phyloP scores from a whole-genome alignment of 2,329 filamentous ascomycete genomes.

The Lasiodiplodia gonubiensis region DNA sequence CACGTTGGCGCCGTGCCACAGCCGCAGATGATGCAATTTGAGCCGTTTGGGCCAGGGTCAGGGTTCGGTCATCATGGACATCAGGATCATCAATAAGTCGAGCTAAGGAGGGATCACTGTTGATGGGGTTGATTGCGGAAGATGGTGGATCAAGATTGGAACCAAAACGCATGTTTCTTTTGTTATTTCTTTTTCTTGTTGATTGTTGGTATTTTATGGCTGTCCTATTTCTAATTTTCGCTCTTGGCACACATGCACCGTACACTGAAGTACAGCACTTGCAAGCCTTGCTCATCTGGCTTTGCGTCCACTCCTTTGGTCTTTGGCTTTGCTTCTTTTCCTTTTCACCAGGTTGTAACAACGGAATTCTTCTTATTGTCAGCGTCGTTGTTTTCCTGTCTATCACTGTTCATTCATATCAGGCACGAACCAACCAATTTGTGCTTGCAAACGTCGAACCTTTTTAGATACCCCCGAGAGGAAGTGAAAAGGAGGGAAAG shows the following conservation, averaged over 20 bases:
- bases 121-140: not conserved
- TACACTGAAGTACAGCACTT: constrained; percentile 5
- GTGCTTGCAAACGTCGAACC: too few relatives aligned
- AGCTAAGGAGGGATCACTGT: not conserved
- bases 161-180: not conserved
- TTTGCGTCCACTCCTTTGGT: constrained; percentile 16
- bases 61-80: not conserved
- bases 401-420: too few relatives aligned
- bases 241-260: not conserved
- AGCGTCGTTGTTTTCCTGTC: not conserved
- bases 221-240: not conserved
- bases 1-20: constrained; percentile 15
- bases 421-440: too few relatives aligned
- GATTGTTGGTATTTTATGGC: not conserved
- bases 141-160: constrained; percentile 18
- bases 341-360: too few relatives aligned
- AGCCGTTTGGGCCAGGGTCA: constrained; percentile 16
- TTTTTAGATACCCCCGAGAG: constrained; percentile 11
- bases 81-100: not conserved
- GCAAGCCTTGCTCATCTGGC: not conserved
- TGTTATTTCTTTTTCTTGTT: constrained; percentile 13
- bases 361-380: not conserved
- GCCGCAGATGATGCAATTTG: not conserved
- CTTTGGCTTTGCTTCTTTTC: not conserved
- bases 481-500: not conserved